These are phyloP conservation scores for Scytalidium lignicola DNA, from an alignment of 2,329 filamentous ascomycete genomes.

Conservation along the genomic window DNA sequence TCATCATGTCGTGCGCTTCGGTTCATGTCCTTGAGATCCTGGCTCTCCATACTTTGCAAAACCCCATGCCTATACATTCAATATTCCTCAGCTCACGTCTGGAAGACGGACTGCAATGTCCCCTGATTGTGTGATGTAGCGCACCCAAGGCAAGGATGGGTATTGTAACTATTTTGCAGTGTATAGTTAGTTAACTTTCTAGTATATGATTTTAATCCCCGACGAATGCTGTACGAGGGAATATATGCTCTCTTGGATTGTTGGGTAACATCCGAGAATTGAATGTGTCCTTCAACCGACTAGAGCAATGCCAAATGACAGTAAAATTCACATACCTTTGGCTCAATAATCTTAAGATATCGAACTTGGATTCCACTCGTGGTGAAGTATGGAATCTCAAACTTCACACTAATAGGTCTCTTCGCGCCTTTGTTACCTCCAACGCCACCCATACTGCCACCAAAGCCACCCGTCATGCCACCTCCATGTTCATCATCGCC, in stretches of 20 bases:
- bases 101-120: constrained; percentile 93
- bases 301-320: too few relatives aligned
- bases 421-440: constrained; percentile 81
- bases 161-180: constrained; percentile 76
- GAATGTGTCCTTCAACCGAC: too few relatives aligned
- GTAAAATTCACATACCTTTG: constrained; percentile 75
- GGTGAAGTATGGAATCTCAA: constrained; percentile 99
- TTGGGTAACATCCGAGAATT: too few relatives aligned
- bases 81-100: constrained; percentile 42
- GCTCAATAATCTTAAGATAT: constrained; percentile 98
- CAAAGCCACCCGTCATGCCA: constrained; percentile 96
- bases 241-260: too few relatives aligned
- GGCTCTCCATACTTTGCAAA: neutral
- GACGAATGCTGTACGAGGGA: too few relatives aligned
- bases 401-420: constrained; percentile 96
- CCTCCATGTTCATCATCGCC: constrained; percentile 94
- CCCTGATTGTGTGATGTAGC: constrained; percentile 97
- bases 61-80: neutral
- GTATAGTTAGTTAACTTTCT: neutral
- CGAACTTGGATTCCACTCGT: constrained; percentile 97
- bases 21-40: neutral
- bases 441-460: constrained; percentile 92
- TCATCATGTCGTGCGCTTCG: neutral
- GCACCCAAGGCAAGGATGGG: constrained; percentile 92
- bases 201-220: too few relatives aligned